Evolutionary conservation across 1,284 basidiomycete genomes (phyloP).

Genomic region (Papiliotrema flavescens): DNA sequence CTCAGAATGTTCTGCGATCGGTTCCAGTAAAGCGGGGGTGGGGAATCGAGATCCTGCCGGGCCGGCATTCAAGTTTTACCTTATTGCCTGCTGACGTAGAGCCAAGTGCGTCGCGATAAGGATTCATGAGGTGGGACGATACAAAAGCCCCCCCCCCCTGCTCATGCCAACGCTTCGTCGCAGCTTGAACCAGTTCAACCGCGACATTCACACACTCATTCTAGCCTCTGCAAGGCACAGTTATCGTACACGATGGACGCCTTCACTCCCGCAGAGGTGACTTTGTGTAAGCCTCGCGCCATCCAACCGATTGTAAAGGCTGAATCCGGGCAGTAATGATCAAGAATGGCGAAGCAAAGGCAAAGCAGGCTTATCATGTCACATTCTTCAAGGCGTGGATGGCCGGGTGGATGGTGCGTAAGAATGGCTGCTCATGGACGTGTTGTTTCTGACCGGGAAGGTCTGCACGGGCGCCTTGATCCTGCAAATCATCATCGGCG

Average conservation of each 20-base stretch:
- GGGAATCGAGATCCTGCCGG: no score
- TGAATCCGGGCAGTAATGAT: slow-evolving; percentile 12
- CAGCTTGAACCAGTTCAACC: no score
- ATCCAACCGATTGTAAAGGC: neutral
- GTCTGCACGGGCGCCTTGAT: slow-evolving; percentile 27
- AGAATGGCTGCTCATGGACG: neutral
- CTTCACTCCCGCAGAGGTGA: slow-evolving; percentile 19
- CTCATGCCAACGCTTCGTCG: no score
- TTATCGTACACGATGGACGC: slow-evolving; percentile 13
- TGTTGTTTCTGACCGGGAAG: slow-evolving; percentile 1
- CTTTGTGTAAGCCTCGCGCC: slow-evolving; percentile 7
- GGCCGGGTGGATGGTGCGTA: slow-evolving; percentile 26
- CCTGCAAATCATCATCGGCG: slow-evolving; percentile 20
- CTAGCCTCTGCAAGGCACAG: no score
- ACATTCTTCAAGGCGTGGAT: slow-evolving; percentile 30
- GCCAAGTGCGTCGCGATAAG: no score
- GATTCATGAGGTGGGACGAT: no score
- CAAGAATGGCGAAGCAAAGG: slow-evolving; percentile 20
- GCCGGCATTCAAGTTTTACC: no score
- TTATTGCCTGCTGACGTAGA: no score
- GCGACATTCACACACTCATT: no score
- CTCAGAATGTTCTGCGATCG: no score
- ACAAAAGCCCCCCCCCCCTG: no score
- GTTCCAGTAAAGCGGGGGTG: no score
- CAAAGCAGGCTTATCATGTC: slow-evolving; percentile 16